Percentiles rank a stretch among this genome's conserved stretches.
Conservation (phyloP, 202 grass and related monocot genomes). For the Digitaria exilis region DNA sequence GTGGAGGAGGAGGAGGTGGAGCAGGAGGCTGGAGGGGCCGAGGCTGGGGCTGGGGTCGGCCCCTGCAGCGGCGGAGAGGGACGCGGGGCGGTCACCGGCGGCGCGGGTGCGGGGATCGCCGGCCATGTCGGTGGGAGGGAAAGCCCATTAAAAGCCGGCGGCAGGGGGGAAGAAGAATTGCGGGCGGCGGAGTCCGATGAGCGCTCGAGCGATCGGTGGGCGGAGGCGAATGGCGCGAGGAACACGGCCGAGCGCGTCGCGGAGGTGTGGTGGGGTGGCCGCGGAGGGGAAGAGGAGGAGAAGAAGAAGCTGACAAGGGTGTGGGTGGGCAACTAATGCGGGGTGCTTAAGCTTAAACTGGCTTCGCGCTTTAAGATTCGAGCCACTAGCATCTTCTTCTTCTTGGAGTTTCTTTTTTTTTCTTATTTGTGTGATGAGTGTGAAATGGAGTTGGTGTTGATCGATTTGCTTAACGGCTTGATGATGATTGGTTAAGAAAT, state of each 20-base stretch:
- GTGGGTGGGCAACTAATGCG: neutral
- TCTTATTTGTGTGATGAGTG: neutral
- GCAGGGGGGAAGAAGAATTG: conserved; percentile 6
- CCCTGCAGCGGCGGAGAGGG: conserved; percentile 14
- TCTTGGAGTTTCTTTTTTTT: neutral
- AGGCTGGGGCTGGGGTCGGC: conserved; percentile 26
- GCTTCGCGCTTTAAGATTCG: neutral
- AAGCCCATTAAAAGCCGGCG: conserved; percentile 58
- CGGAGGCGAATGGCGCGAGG: neutral
- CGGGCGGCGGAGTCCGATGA: neutral
- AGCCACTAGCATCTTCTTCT: neutral
- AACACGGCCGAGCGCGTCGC: conserved; percentile 3
- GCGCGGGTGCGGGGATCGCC: conserved; percentile 44
- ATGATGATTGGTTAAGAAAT: neutral
- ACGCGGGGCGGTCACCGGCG: conserved; percentile 41
- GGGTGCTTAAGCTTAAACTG: conserved; percentile 6
- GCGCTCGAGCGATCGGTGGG: neutral
- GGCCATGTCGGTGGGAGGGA: conserved; percentile 52
- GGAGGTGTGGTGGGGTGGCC: neutral
- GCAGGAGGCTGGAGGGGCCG: conserved; percentile 60
- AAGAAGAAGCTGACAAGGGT: neutral
- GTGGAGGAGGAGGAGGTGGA: conserved; percentile 86
- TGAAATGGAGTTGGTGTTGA: too few species aligned
- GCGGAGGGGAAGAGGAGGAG: neutral
- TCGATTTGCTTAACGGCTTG: neutral